Evolutionary conservation across 306 rosid species (phyloP).

Genomic region (Ceratonia siliqua): DNA sequence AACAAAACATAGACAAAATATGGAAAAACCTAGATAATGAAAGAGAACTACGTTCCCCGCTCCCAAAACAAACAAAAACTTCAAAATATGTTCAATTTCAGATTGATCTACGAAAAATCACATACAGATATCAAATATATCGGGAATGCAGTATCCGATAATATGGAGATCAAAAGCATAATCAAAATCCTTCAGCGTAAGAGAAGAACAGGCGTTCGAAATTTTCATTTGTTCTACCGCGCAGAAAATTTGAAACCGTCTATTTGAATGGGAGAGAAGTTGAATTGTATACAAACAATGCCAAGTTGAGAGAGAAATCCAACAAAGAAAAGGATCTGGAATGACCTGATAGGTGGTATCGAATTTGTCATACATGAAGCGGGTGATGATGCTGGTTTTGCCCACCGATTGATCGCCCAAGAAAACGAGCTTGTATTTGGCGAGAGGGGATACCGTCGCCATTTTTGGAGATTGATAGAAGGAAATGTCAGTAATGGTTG

Average conservation of each 20-base stretch:
- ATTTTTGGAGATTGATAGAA: conserved; percentile 28
- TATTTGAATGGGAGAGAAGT: neutral
- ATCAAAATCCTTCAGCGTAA: neutral
- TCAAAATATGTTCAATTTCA: neutral
- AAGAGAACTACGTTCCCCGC: neutral
- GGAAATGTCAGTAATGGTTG: neutral
- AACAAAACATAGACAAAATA: neutral
- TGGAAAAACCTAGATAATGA: neutral
- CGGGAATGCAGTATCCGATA: neutral
- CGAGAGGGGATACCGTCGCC: conserved; percentile 83
- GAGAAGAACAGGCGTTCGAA: neutral
- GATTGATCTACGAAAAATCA: conserved; percentile 7
- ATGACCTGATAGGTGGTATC: conserved; percentile 78
- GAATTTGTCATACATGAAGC: conserved; percentile 88
- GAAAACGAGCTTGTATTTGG: conserved; percentile 82
- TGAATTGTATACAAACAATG: neutral
- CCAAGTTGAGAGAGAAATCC: neutral
- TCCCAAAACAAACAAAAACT: neutral
- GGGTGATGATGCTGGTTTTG: conserved; percentile 84
- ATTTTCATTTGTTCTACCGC: neutral
- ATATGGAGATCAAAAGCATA: neutral
- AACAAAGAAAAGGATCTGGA: neutral
- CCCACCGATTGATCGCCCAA: conserved; percentile 90
- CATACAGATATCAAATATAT: neutral
- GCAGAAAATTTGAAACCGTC: neutral